Base-by-base conservation (phyloP, 805 yeast genomes). In the Candida oleophila region DNA sequence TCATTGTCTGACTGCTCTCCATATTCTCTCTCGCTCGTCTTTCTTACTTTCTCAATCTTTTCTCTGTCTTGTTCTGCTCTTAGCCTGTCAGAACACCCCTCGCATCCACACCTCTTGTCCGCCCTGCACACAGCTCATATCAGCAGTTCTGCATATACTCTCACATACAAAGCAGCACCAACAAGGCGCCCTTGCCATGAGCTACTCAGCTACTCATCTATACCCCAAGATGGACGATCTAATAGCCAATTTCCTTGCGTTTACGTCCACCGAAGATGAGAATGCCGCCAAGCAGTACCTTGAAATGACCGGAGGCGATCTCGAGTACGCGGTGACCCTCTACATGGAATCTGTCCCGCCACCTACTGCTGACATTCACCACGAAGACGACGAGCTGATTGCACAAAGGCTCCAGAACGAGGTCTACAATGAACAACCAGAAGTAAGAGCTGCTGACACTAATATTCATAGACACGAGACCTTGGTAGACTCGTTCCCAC, bases 241-340 rank as follows among this genome's bases (percentile, higher is more conserved):
- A 41, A 71, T 88, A 34, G 83, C 87, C 19, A 79, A 83, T 19
- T 94, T 94, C 65, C 72, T 91, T 64, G 91, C 92, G 36, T 83
- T 94, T 45, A 90, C 98, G 0, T 87, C 89, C 19, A 80, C 81
- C 2, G 75, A 81, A 1, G 92, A 87, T 59, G 74, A 78, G 1
- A 75, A 74, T 3, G 68, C 78, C 11, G 98, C 98, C 0, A 69
- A 74, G 44, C 89, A 85, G 54, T 94, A 85, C 59, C 64, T 94
- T 18, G 90, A 85, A 21, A 82, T 92, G 69, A 77, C 92, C 3
- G 90, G 85, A 42, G 81, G 82, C 40, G 81, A 89, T 61, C 61
- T 92, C 30, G 96, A 91, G 47, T 78, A 82, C 18, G 98, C 99
- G 0, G 87, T 94, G 5, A 81, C 89, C 12, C 70, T 94, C 38